Base-by-base conservation (phyloP, 2,329 filamentous ascomycete genomes). In the Annulohypoxylon truncatum region DNA sequence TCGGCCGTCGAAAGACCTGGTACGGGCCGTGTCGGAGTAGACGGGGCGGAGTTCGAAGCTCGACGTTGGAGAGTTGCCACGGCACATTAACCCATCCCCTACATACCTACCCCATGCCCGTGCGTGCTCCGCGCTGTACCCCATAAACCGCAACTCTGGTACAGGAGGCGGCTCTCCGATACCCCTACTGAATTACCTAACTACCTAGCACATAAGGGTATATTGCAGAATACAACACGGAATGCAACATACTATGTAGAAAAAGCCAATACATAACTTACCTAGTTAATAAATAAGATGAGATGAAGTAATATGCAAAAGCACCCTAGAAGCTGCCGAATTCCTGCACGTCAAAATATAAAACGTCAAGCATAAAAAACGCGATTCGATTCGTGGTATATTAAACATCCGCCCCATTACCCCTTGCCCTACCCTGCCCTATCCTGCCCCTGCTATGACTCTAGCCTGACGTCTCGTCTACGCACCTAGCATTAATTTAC, bases 11-110 rank as follows among this genome's bases (percentile, higher is more conserved):
- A 42, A 8, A 15, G 8, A 2, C 38, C 38, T 9, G 22, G n/a
- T 54, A 54, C 51, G 51, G 50, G 2, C 50, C 50, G 29, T 31
- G 20, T 40, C 50, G 50, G 22, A 40, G 29, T 51, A 13, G 29
- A n/a, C 15, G 15, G 50, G 50, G 50, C 33, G 50, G 50, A 53
- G 47, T 20, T 33, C 7, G 26, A 33, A 10, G n/a, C 35, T 38
- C n/a, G n/a, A 38, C n/a, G 35, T 18, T 38, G 35, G 35, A 38
- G 35, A 15, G 35, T 15, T 38, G 35, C 35, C n/a, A 38, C 35
- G 35, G 35, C 33, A 35, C 4, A 15, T 38, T 18, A 31, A 12
- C 35, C 35, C 35, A 5, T 38, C 13, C 33, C 33, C 13, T 12
- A n/a, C n/a, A 13, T 12, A 13, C 13, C 10, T n/a, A n/a, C 35